These are phyloP conservation scores for Flaveria brownii DNA, from an alignment of 129 eudicot genomes.

Conservation along the genomic window DNA sequence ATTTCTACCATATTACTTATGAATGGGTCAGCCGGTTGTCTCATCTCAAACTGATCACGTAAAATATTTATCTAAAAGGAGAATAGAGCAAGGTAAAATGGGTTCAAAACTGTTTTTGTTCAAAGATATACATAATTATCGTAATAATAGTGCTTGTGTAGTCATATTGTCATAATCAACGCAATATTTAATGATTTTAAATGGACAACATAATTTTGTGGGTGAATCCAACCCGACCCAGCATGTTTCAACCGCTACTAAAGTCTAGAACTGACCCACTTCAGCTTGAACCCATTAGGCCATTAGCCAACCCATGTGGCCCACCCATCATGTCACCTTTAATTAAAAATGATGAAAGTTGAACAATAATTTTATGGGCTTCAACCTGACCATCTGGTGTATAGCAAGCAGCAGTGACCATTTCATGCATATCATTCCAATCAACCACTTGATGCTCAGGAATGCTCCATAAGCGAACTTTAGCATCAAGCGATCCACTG, in stretches of 20 bases:
- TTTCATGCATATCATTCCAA: constrained; percentile 97
- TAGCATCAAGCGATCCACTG: constrained; percentile 97
- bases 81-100: neutral
- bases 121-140: neutral
- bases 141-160: constrained; percentile 3
- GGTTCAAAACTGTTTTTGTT: neutral
- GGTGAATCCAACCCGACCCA: constrained; percentile 9
- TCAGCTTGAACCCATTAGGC: neutral
- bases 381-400: constrained; percentile 99
- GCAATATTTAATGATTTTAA: neutral
- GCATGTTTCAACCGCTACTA: neutral
- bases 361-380: constrained; percentile 18
- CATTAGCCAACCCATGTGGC: neutral
- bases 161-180: neutral
- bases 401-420: constrained; percentile 99
- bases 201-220: neutral
- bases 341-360: constrained; percentile 12
- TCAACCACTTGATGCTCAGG: constrained; percentile 96
- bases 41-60: neutral
- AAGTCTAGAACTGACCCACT: neutral
- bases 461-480: constrained; percentile 99
- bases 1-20: neutral
- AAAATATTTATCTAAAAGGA: neutral
- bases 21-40: neutral
- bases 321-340: neutral